These are phyloP conservation scores for Moesziomyces sp. DNA, from an alignment of 1,284 basidiomycete genomes.

Conservation along the genomic window DNA sequence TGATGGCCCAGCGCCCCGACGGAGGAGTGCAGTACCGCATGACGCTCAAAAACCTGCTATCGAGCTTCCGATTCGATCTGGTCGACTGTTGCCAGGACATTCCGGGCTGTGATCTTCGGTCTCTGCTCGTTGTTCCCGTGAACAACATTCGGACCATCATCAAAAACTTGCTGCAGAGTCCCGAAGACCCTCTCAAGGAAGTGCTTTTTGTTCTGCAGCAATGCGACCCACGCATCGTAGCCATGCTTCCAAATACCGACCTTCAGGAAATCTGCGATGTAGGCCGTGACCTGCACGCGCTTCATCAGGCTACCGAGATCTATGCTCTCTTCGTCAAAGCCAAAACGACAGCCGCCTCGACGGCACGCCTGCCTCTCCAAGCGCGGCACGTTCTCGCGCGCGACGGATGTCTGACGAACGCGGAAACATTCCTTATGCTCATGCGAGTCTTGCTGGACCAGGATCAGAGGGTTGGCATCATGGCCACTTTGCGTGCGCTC, in stretches of 20 bases:
- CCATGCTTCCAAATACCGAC: slow-evolving; percentile 22
- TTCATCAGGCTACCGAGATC: slow-evolving; percentile 8
- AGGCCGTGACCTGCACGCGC: slow-evolving; percentile 1
- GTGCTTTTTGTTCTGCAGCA: slow-evolving; percentile 24
- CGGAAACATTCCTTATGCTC: slow-evolving; percentile 21
- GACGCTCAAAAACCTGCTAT: slow-evolving; percentile 30
- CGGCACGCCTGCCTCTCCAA: not conserved
- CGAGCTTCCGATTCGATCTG: slow-evolving; percentile 38
- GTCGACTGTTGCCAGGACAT: slow-evolving; percentile 4
- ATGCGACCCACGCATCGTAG: slow-evolving; percentile 28
- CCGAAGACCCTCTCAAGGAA: slow-evolving; percentile 5
- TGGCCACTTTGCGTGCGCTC: slow-evolving; percentile 22
- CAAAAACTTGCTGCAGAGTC: slow-evolving; percentile 21
- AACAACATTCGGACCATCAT: slow-evolving; percentile 24
- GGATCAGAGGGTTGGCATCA: slow-evolving; percentile 10
- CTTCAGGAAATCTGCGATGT: slow-evolving; percentile 30
- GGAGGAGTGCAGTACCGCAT: slow-evolving; percentile 35
- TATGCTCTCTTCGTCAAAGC: slow-evolving; percentile 31
- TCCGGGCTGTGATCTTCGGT: not conserved
- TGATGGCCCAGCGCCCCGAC: slow-evolving; percentile 22
- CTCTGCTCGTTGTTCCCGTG: slow-evolving; percentile 19
- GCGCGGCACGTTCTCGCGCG: slow-evolving; percentile 18
- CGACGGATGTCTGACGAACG: slow-evolving; percentile 22
- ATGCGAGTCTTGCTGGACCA: slow-evolving; percentile 7
- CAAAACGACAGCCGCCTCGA: slow-evolving; percentile 15